phyloP scores from a whole-genome alignment of 768 basidiomycete species.

The Pisolithus orientalis region DNA sequence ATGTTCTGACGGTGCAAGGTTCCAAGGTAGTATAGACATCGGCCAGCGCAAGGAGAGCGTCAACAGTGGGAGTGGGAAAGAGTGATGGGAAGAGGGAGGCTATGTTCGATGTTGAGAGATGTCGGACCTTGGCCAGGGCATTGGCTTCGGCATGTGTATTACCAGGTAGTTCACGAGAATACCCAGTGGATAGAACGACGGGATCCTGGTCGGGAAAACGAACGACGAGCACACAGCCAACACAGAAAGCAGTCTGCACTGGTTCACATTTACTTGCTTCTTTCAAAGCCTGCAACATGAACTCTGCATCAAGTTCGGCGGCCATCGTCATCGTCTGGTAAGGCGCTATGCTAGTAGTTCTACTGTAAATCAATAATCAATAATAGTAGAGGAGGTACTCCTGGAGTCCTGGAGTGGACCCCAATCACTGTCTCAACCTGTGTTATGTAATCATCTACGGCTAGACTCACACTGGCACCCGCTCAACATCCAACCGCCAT shows the following conservation, averaged over 20 bases:
- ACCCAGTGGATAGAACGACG: conserved; percentile 68
- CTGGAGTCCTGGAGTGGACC: background rate
- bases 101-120: conserved; percentile 40
- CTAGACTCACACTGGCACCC: conserved; percentile 4
- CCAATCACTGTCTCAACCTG: background rate
- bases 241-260: conserved; percentile 76
- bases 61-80: conserved; percentile 22
- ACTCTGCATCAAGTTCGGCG: conserved; percentile 27
- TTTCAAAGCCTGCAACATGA: conserved; percentile 57
- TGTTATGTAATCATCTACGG: background rate
- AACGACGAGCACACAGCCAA: conserved; percentile 75
- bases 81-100: conserved; percentile 36
- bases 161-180: conserved; percentile 85
- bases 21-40: conserved; percentile 96
- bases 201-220: conserved; percentile 37
- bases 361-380: too few relatives aligned
- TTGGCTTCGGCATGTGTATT: conserved; percentile 99
- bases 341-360: too few relatives aligned
- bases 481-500: conserved; percentile 34
- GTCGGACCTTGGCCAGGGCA: conserved; percentile 66
- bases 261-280: conserved; percentile 69
- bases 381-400: too few relatives aligned
- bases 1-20: conserved; percentile 87
- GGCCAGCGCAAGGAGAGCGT: conserved; percentile 47
- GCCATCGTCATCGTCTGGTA: conserved; percentile 2